Conservation (phyloP, 2,329 filamentous ascomycete genomes). For the Claviceps capensis region DNA sequence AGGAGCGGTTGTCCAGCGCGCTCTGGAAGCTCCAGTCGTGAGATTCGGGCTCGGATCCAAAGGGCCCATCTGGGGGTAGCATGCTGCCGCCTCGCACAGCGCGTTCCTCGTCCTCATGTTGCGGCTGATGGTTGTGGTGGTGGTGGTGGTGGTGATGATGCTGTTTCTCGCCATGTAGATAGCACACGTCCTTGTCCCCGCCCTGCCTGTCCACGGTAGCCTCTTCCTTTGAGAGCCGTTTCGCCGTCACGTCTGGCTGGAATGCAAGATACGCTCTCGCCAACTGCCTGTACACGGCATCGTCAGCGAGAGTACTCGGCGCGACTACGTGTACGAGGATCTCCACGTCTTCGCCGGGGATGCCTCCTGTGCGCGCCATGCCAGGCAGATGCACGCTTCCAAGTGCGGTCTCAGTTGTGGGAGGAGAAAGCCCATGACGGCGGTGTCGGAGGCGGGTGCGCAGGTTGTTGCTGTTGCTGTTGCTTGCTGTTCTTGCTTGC, state of each 20-base stretch:
- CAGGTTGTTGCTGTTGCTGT: neutral
- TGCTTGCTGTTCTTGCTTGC: neutral
- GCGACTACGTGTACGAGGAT: slow-evolving; percentile 43
- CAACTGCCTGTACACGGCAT: slow-evolving; percentile 34
- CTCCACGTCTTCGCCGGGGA: slow-evolving; percentile 25
- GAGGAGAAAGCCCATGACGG: slow-evolving; percentile 1
- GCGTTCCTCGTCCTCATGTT: neutral
- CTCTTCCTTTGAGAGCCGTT: neutral
- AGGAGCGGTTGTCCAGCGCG: slow-evolving; percentile 29
- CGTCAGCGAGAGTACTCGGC: slow-evolving; percentile 33
- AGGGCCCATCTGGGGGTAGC: neutral
- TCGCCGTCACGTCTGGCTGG: slow-evolving; percentile 7
- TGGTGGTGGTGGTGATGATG: too few relatives aligned
- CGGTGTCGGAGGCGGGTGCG: neutral
- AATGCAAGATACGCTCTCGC: slow-evolving; percentile 39
- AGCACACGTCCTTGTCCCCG: neutral
- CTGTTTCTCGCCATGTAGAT: neutral
- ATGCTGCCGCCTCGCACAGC: neutral
- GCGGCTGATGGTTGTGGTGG: too few relatives aligned
- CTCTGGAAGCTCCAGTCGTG: slow-evolving; percentile 31
- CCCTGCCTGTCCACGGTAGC: neutral
- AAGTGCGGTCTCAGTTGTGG: neutral
- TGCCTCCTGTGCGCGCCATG: slow-evolving; percentile 12
- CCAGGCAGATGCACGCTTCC: neutral
- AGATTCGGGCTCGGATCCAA: slow-evolving; percentile 19